Evolutionary conservation across 2,329 filamentous ascomycete genomes (phyloP).

Genomic region (Talaromyces sp.): DNA sequence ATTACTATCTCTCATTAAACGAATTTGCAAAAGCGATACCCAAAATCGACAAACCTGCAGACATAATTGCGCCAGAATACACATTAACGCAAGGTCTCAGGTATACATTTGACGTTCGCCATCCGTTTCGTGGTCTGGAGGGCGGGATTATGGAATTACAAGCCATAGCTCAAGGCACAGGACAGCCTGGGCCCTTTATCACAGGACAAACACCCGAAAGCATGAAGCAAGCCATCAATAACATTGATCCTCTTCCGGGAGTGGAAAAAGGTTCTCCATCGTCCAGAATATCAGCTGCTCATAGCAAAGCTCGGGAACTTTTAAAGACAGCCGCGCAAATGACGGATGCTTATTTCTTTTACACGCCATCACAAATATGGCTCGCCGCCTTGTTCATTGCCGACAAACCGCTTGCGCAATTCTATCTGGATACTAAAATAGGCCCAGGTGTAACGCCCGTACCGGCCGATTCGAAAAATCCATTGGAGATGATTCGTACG

Average conservation of each 20-base stretch:
- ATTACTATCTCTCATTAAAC: slow-evolving; percentile 66
- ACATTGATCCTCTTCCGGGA: slow-evolving; percentile 30
- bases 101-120: slow-evolving; percentile 89
- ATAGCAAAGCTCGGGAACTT: slow-evolving; percentile 68
- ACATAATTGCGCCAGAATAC: slow-evolving; percentile 88
- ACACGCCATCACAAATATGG: slow-evolving; percentile 91
- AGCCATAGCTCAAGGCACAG: slow-evolving; percentile 62
- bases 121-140: slow-evolving; percentile 84
- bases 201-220: slow-evolving; percentile 30
- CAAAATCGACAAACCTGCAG: slow-evolving; percentile 70
- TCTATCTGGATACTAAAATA: slow-evolving; percentile 47
- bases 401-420: slow-evolving; percentile 53
- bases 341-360: slow-evolving; percentile 96
- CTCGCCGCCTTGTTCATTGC: slow-evolving; percentile 74
- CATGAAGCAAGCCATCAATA: slow-evolving; percentile 30
- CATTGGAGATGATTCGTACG: slow-evolving; percentile 32
- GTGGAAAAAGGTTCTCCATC: slow-evolving; percentile 28
- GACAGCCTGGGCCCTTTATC: slow-evolving; percentile 32
- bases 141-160: slow-evolving; percentile 80
- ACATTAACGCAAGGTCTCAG: slow-evolving; percentile 86
- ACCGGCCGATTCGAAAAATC: slow-evolving; percentile 21
- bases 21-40: slow-evolving; percentile 68
- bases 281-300: slow-evolving; percentile 59
- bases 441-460: slow-evolving; percentile 24
- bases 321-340: slow-evolving; percentile 77